Base-by-base conservation (phyloP, 345 rosid genomes). In the Hirschfeldia incana region DNA sequence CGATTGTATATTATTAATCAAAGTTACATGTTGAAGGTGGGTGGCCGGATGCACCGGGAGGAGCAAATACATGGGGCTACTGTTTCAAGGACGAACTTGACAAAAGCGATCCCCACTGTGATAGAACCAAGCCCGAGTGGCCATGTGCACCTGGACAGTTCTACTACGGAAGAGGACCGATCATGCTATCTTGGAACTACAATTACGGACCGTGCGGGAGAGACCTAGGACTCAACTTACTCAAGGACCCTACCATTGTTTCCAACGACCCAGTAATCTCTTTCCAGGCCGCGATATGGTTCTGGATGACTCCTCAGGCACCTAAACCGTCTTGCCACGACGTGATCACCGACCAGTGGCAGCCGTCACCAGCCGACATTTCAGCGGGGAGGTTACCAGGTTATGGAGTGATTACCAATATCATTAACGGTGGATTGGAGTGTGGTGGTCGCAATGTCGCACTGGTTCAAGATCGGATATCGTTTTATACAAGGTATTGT, bases 401-500 rank as follows among this genome's bases (percentile, higher is more conserved):
- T 39, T 39, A 39, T 44, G 53, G 53, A 44, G 53, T 44, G 53
- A 39, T 39, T 39, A 39, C 46, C 4, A 39, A 39, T 39, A 39
- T 39, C 46, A 39, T 39, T 39, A 39, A 44, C 53, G 53, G 53
- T 44, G 53, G 53, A 4, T 44, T 44, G 4, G 53, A 44, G 53
- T 44, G 53, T 12, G 53, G 15, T 51, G 58, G 58, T 51, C 58
- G 58, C 8, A 15, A 5, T 51, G 58, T 51, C 58, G 58, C 8
- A n/a, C 8, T 5, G 70, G 96, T 87, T 1, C 84, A 79, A 9
- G 84, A 85, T 69, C 81, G 92, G 3, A 91, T 89, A 9, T 92
- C 93, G 63, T 89, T 85, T 78, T 91, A 86, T 73, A 79, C 86
- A 76, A 88, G 89, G 70, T 89, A 87, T n/a, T 88, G 91, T 76